These are phyloP conservation scores for Trematosphaeria pertusa DNA, from an alignment of 2,329 filamentous ascomycete species.

Conservation along the genomic window DNA sequence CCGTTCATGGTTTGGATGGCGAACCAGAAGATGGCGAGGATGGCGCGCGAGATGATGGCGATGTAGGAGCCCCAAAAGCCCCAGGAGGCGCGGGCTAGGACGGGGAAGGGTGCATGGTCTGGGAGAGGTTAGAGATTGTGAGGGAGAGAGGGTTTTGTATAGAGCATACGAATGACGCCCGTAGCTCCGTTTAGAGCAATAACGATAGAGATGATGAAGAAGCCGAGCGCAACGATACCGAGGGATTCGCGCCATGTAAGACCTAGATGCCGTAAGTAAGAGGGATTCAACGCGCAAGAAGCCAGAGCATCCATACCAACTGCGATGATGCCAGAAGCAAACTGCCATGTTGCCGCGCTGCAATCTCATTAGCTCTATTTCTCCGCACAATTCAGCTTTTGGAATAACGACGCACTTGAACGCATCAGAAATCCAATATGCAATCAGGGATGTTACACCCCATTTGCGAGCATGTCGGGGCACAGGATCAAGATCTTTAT, in stretches of 20 bases:
- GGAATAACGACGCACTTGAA: slow-evolving; percentile 51
- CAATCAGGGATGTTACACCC: slow-evolving; percentile 55
- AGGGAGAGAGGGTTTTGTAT: too few relatives aligned
- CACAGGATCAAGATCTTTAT: slow-evolving; percentile 59
- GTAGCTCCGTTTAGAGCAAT: slow-evolving; percentile 66
- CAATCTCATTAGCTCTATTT: slow-evolving; percentile 9
- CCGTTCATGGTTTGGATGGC: slow-evolving; percentile 72
- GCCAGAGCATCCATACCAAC: too few relatives aligned
- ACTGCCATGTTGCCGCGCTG: slow-evolving; percentile 62
- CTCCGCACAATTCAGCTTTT: neutral
- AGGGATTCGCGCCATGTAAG: slow-evolving; percentile 64
- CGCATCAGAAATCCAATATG: slow-evolving; percentile 61
- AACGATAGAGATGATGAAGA: slow-evolving; percentile 64
- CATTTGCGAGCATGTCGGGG: slow-evolving; percentile 53
- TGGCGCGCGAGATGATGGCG: slow-evolving; percentile 60
- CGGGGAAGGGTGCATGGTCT: slow-evolving; percentile 64
- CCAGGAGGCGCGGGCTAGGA: slow-evolving; percentile 63
- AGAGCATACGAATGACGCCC: slow-evolving; percentile 44
- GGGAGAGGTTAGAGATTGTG: slow-evolving; percentile 38
- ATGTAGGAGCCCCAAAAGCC: slow-evolving; percentile 65
- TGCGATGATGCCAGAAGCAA: slow-evolving; percentile 47
- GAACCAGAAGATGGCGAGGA: slow-evolving; percentile 68
- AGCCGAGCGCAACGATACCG: slow-evolving; percentile 59
- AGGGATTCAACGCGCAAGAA: too few relatives aligned
- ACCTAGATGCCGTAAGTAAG: too few relatives aligned